phyloP scores from a whole-genome alignment of 2,329 filamentous ascomycete species.

The Microsporum canis region DNA sequence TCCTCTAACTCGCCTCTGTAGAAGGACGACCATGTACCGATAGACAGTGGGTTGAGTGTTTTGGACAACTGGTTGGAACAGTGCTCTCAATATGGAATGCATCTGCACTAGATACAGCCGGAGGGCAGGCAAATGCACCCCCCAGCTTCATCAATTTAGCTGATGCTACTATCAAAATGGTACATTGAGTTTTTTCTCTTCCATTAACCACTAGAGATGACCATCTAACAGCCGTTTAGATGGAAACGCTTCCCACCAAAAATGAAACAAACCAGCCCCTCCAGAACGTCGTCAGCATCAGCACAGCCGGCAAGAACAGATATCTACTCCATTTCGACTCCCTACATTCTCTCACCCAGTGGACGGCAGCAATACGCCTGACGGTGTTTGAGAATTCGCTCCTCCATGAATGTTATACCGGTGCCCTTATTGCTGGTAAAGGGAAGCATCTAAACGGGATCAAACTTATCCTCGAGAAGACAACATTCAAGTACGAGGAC shows the following conservation, averaged over 20 bases:
- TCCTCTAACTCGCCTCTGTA: constrained; percentile 34
- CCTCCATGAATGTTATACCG: constrained; percentile 91
- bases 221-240: constrained; percentile 41
- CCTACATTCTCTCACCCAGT: constrained; percentile 81
- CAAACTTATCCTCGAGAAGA: constrained; percentile 71
- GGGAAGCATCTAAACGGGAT: constrained; percentile 85
- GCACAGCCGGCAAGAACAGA: constrained; percentile 87
- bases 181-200: constrained; percentile 34
- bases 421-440: constrained; percentile 88
- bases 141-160: constrained; percentile 94
- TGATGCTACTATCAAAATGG: constrained; percentile 97
- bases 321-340: constrained; percentile 96
- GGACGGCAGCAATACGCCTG: constrained; percentile 87
- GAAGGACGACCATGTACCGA: constrained; percentile 78
- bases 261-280: constrained; percentile 67
- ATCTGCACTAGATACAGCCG: constrained; percentile 75
- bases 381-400: constrained; percentile 90
- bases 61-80: constrained; percentile 90
- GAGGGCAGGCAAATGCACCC: constrained; percentile 70
- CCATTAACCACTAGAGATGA: not conserved
- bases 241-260: constrained; percentile 78
- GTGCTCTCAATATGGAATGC: constrained; percentile 95
- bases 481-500: constrained; percentile 66
- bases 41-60: constrained; percentile 90
- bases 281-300: constrained; percentile 91